phyloP scores from a whole-genome alignment of 1,284 basidiomycete genomes.

The Chalciporus sp. region DNA sequence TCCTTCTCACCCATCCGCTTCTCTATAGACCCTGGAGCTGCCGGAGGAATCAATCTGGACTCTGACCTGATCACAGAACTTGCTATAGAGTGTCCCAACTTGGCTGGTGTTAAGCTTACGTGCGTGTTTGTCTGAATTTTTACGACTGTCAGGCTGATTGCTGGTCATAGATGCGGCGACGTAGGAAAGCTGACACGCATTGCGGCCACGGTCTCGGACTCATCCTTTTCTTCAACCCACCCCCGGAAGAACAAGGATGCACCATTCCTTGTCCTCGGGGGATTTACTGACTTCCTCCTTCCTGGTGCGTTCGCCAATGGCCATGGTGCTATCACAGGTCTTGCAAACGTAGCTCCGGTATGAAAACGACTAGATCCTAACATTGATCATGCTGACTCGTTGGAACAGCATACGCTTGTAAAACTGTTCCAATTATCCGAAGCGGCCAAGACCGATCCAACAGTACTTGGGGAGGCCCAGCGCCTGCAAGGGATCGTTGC shows the following conservation, averaged over 20 bases:
- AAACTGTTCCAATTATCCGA: slow-evolving; percentile 67
- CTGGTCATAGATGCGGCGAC: slow-evolving; percentile 70
- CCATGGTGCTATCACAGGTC: slow-evolving; percentile 82
- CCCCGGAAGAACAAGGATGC: slow-evolving; percentile 66
- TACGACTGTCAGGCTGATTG: slow-evolving; percentile 3
- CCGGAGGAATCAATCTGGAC: slow-evolving; percentile 84
- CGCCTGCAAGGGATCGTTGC: slow-evolving; percentile 79
- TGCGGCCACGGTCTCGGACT: slow-evolving; percentile 63
- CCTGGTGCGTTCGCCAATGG: slow-evolving; percentile 69
- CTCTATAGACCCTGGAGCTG: slow-evolving; percentile 72
- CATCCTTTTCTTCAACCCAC: slow-evolving; percentile 56
- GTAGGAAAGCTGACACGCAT: slow-evolving; percentile 90
- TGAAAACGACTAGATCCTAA: slow-evolving; percentile 26
- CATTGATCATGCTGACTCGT: neutral
- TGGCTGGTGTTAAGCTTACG: slow-evolving; percentile 88
- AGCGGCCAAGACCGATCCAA: slow-evolving; percentile 52
- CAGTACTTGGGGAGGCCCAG: slow-evolving; percentile 71
- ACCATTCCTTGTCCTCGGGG: slow-evolving; percentile 79
- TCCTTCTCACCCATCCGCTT: slow-evolving; percentile 8
- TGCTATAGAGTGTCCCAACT: slow-evolving; percentile 69
- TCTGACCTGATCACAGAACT: slow-evolving; percentile 84
- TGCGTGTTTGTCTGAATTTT: slow-evolving; percentile 40
- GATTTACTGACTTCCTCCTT: slow-evolving; percentile 77
- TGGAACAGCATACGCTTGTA: slow-evolving; percentile 54
- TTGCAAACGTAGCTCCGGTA: slow-evolving; percentile 79